Base-by-base conservation (phyloP, 768 basidiomycete species). In the Filobasidium wieringae region DNA sequence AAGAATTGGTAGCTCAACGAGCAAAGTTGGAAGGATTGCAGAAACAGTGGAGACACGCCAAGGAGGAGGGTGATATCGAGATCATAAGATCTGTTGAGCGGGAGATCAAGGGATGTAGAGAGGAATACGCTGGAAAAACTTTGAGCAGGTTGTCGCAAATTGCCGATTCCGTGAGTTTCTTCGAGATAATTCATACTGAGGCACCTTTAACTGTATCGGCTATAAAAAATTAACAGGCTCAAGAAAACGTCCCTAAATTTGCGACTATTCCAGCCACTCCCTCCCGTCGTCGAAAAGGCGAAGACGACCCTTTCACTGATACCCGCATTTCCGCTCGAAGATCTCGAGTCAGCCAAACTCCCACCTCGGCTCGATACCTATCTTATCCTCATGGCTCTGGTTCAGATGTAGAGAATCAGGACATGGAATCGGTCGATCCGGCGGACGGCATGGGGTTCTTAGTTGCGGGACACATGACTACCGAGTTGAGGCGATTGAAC, bases 401-500 rank as follows among this genome's bases (percentile, higher is more conserved):
- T 7, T 24, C 41, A 15, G 45, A 49, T 19, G 22, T 60, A 19
- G 43, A 60, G n/a, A 45, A 27, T 24, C 27, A 36, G 24, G 47
- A 43, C n/a, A 54, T 32, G 32, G 47, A 30, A 29, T 31, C 41
- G 14, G 36, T 47, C 8, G 47, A 41, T 27, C 26, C 47, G n/a
- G 43, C 22, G n/a, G 36, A 33, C 8, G 55, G 33, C 26, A 57
- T 47, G 43, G 43, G 43, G 14, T 47, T 30, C 55, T 37, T 14
- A 26, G 41, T 43, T 30, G 55, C 31, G 32, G 47, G 37, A 22
- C 55, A 57, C 27, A 34, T 57, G 55, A 57, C 47, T 22, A 57
- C 55, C 43, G 55, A 57, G 22, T 31, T 57, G 22, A 40, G 55
- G 29, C 45, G 55, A 22, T 29, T 57, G 31, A 57, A 40, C 26